These are phyloP conservation scores for Fusarium sororula DNA, from an alignment of 2,329 filamentous ascomycete species.

Conservation along the genomic window DNA sequence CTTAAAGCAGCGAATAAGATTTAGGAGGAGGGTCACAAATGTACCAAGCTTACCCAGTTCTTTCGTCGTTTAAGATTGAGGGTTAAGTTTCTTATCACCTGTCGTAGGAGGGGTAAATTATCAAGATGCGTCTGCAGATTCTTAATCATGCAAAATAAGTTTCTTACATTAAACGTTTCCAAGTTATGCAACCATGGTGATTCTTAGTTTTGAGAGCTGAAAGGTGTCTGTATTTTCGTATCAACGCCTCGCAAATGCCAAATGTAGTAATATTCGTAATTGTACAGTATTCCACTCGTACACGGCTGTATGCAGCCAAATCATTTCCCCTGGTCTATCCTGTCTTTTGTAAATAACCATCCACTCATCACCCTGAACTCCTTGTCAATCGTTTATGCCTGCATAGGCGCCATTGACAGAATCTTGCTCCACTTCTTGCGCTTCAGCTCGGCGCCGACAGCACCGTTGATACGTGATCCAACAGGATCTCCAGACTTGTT, in stretches of 20 bases:
- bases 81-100: not conserved
- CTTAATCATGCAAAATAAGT: slow-evolving; percentile 1
- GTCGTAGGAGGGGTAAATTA: slow-evolving; percentile 8
- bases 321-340: slow-evolving; percentile 1
- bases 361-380: not conserved
- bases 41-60: not conserved
- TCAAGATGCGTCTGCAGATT: slow-evolving; percentile 10
- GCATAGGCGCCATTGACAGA: slow-evolving; percentile 85
- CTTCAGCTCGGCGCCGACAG: slow-evolving; percentile 89
- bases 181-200: slow-evolving; percentile 10
- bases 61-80: not conserved
- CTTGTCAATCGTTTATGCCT: slow-evolving; percentile 52
- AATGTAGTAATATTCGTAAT: slow-evolving; percentile 43
- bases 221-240: slow-evolving; percentile 41
- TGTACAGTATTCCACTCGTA: slow-evolving; percentile 46
- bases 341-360: slow-evolving; percentile 28
- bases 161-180: not conserved
- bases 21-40: not conserved
- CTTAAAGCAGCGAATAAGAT: not conserved
- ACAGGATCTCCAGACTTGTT: slow-evolving; percentile 98
- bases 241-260: slow-evolving; percentile 51
- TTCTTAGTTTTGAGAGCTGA: slow-evolving; percentile 25
- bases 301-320: slow-evolving; percentile 19
- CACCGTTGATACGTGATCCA: slow-evolving; percentile 88
- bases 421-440: slow-evolving; percentile 99